phyloP scores from a whole-genome alignment of 768 basidiomycete species.

The Boletus edulis region DNA sequence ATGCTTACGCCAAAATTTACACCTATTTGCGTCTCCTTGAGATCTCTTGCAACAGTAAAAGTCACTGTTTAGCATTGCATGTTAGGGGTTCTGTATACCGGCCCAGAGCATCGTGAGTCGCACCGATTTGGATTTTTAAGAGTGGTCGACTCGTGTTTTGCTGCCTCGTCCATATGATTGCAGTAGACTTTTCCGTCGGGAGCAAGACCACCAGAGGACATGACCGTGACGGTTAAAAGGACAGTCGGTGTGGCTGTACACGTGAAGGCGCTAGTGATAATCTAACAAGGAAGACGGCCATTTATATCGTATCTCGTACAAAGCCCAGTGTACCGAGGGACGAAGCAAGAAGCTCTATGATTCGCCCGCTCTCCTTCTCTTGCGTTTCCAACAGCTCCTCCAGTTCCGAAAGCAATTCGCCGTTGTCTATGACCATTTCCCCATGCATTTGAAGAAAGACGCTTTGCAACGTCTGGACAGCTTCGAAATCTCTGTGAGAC shows the following conservation, averaged over 20 bases:
- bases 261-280: no score
- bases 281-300: neutral
- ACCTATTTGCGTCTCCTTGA: conserved; percentile 9
- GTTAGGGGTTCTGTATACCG: conserved; percentile 4
- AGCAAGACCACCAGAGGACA: conserved; percentile 21
- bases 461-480: conserved; percentile 82
- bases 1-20: conserved; percentile 40
- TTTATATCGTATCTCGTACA: conserved; percentile 61
- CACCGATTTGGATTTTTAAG: conserved; percentile 38
- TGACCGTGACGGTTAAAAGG: conserved; percentile 13
- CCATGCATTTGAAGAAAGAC: conserved; percentile 86
- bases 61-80: conserved; percentile 19
- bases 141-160: conserved; percentile 33
- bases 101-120: conserved; percentile 7
- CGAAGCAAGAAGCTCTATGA: conserved; percentile 71
- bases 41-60: conserved; percentile 41
- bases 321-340: conserved; percentile 77
- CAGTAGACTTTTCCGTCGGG: conserved; percentile 38
- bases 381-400: conserved; percentile 64
- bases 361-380: conserved; percentile 69
- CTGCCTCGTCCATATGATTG: conserved; percentile 34
- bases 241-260: neutral
- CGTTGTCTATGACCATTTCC: conserved; percentile 71
- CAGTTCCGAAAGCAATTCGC: conserved; percentile 59
- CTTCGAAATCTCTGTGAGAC: conserved; percentile 91